phyloP scores from a whole-genome alignment of 129 eudicot species.

The Lonicera japonica region DNA sequence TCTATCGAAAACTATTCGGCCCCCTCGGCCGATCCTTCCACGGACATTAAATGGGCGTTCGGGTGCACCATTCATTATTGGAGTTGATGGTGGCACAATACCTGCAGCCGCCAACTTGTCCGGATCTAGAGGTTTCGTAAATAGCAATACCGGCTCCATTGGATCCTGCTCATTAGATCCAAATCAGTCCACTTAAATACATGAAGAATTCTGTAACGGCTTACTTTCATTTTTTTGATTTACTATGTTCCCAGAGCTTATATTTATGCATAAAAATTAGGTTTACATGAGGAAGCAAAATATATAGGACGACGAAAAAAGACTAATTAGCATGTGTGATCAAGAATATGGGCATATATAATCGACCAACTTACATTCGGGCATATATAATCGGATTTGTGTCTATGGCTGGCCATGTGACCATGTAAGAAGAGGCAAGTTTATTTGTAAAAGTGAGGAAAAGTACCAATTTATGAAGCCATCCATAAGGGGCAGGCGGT shows the following conservation, averaged over 20 bases:
- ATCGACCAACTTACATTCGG: no score
- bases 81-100: slow-evolving; percentile 58
- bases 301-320: no score
- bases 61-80: slow-evolving; percentile 22
- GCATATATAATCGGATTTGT: not conserved
- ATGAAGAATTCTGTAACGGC: no score
- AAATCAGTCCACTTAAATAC: not conserved
- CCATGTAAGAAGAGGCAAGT: not conserved
- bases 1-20: slow-evolving; percentile 81
- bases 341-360: not conserved
- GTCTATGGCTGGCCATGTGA: not conserved
- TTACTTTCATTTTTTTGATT: no score
- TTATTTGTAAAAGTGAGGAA: not conserved
- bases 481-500: slow-evolving; percentile 37
- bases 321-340: no score
- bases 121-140: slow-evolving; percentile 72
- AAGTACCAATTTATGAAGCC: slow-evolving; percentile 83
- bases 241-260: no score
- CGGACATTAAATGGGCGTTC: slow-evolving; percentile 29
- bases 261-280: not conserved
- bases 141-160: slow-evolving; percentile 70
- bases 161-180: slow-evolving; percentile 52
- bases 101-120: slow-evolving; percentile 80
- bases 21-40: slow-evolving; percentile 93
- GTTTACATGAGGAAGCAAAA: not conserved